Evolutionary conservation across 78 protist species (phyloP).

Genomic region (Trichosphaerium sp.): DNA sequence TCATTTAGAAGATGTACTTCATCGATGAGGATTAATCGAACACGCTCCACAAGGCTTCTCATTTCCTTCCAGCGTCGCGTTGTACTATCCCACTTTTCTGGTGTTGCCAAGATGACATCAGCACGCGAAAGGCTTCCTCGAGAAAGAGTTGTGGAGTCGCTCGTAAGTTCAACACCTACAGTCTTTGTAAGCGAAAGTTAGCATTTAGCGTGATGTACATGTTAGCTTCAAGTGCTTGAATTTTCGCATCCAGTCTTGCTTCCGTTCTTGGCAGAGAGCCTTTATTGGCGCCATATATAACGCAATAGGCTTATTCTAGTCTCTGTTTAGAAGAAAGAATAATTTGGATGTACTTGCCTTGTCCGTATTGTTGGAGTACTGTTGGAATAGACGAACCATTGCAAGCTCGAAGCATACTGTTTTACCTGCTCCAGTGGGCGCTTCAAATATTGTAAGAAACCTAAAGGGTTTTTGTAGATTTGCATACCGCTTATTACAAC

Average conservation of each 20-base stretch:
- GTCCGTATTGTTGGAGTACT: neutral
- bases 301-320: neutral
- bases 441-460: conserved; percentile 14
- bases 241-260: conserved; percentile 31
- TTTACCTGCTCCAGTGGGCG: conserved; percentile 68
- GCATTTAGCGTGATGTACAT: conserved; percentile 11
- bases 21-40: conserved; percentile 35
- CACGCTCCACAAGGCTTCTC: neutral
- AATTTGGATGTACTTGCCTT: neutral
- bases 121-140: too few relatives aligned
- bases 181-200: conserved; percentile 15
- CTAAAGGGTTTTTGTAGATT: neutral
- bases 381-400: neutral
- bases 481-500: neutral
- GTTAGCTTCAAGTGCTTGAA: conserved; percentile 11
- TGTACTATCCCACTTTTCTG: conserved; percentile 52
- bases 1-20: conserved; percentile 56
- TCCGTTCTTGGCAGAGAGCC: conserved; percentile 35
- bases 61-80: conserved; percentile 42
- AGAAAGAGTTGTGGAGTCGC: too few relatives aligned
- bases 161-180: neutral
- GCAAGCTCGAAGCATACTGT: conserved; percentile 57
- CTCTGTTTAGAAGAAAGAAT: too few relatives aligned
- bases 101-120: conserved; percentile 46
- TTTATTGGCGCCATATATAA: conserved; percentile 64